Base-by-base conservation (phyloP, 495 filamentous ascomycete genomes). In the Chaetomium cochliodes region DNA sequence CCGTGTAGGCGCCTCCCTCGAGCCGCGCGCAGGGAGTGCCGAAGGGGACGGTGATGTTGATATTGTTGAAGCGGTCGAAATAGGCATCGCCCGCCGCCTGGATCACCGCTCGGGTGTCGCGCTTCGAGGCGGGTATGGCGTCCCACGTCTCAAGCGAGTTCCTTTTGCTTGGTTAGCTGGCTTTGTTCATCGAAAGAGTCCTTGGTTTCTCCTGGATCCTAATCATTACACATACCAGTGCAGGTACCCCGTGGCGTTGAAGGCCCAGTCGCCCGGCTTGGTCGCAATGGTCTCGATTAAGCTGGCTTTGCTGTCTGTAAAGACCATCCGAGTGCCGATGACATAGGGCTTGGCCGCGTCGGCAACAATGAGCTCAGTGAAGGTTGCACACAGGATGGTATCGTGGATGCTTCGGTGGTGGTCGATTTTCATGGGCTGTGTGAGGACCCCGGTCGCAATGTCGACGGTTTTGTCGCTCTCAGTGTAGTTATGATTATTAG, bases 321-420 rank as follows among this genome's bases (percentile, higher is more conserved):
- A 73, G 30, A 75, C 72, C 57, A 81, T 73, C 63, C 79, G 81
- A 8, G 81, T 83, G 60, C 76, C 79, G 59, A 84, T 74, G 62
- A 85, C 81, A 62, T 82, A 79, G 20, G 80, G 80, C 26, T 77
- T 73, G 15, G 74, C 58, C 49, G 70, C 47, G 63, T 77, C 73
- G 18, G 80, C 76, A 22, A 78, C 72, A 51, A 84, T 76, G 53
- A 83, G 65, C 64, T 85, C 81, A 47, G 76, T 78, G 73, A 77
- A 82, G 57, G 79, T 79, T 9, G 79, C 77, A 73, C 81, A 85
- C 52, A 72, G 69, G 9, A 69, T 73, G 44, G 76, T 78, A 70
- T 85, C 82, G 73, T 77, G 73, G 50, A 78, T 73, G 63, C 73
- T 79, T 62, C 78, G 79, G 73, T 76, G 78, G 72, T 80, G 77